Evolutionary conservation across 306 rosid genomes (phyloP).

Genomic region (Erythrophleum fordii): DNA sequence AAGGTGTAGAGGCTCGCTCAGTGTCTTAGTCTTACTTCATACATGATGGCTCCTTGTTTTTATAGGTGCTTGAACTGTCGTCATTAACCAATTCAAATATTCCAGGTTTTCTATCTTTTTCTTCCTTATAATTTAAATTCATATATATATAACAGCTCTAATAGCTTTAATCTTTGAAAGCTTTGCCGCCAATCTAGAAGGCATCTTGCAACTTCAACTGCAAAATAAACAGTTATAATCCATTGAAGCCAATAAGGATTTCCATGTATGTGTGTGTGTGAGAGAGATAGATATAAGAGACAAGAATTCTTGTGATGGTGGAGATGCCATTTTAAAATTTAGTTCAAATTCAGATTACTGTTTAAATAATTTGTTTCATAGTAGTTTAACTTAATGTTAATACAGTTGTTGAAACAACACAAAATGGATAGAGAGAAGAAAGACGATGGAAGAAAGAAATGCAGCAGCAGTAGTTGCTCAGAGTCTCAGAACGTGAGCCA

Average conservation of each 20-base stretch:
- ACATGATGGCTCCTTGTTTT: neutral
- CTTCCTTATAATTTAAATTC: neutral
- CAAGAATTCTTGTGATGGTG: neutral
- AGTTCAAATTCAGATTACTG: neutral
- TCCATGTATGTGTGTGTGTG: neutral
- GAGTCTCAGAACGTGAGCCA: neutral
- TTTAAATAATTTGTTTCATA: neutral
- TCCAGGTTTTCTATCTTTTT: neutral
- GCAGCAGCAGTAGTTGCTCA: neutral
- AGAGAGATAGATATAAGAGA: neutral
- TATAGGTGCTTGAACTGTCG: neutral
- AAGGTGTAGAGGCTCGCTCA: neutral
- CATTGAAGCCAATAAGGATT: neutral
- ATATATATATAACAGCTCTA: neutral
- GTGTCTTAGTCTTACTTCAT: neutral
- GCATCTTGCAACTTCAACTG: neutral
- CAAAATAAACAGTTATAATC: neutral
- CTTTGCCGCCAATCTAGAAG: neutral
- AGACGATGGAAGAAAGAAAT: neutral
- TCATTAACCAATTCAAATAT: neutral
- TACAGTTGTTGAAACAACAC: slow-evolving; percentile 1
- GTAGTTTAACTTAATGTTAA: neutral
- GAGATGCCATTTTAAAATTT: neutral
- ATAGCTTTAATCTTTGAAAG: neutral
- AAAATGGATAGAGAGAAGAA: slow-evolving; percentile 27